Evolutionary conservation across 352 stramenopile genomes (phyloP).

Genomic region (Aphanomyces stellatus): DNA sequence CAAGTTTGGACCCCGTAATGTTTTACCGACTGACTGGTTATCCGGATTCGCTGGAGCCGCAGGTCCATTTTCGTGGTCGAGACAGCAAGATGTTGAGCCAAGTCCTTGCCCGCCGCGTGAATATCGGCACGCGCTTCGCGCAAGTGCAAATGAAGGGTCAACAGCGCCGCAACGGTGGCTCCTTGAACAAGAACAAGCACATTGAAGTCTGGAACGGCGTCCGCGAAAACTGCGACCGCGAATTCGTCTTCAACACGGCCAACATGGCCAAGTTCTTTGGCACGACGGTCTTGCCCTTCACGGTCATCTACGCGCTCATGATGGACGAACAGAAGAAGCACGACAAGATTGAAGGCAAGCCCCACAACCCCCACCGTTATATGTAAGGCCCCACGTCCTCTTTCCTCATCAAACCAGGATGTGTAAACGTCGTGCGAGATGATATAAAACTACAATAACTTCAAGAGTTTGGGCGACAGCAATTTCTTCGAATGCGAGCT

Average conservation of each 20-base stretch:
- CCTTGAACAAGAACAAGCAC: slow-evolving; percentile 77
- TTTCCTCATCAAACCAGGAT: no score
- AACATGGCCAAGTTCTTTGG: slow-evolving; percentile 18
- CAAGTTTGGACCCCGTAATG: no score
- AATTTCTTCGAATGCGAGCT: neutral
- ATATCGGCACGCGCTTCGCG: slow-evolving; percentile 20
- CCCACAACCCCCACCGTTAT: slow-evolving; percentile 13
- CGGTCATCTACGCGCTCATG: slow-evolving; percentile 1
- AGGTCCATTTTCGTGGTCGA: slow-evolving; percentile 15
- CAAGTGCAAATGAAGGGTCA: slow-evolving; percentile 31
- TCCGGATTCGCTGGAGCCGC: neutral
- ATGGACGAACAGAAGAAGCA: slow-evolving; percentile 19
- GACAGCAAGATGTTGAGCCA: slow-evolving; percentile 3
- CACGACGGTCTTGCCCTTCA: neutral
- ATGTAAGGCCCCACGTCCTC: neutral
- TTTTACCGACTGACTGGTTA: neutral
- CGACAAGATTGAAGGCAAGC: slow-evolving; percentile 19
- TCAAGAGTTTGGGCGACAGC: slow-evolving; percentile 1
- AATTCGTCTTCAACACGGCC: slow-evolving; percentile 13
- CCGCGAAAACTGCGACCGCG: slow-evolving; percentile 20
- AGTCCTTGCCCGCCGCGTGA: neutral
- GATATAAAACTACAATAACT: slow-evolving; percentile 18
- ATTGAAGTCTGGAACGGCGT: slow-evolving; percentile 43
- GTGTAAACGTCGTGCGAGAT: no score
- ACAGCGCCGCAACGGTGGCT: slow-evolving; percentile 64